phyloP scores from a whole-genome alignment of 768 basidiomycete genomes.

The Auricularia sp. region DNA sequence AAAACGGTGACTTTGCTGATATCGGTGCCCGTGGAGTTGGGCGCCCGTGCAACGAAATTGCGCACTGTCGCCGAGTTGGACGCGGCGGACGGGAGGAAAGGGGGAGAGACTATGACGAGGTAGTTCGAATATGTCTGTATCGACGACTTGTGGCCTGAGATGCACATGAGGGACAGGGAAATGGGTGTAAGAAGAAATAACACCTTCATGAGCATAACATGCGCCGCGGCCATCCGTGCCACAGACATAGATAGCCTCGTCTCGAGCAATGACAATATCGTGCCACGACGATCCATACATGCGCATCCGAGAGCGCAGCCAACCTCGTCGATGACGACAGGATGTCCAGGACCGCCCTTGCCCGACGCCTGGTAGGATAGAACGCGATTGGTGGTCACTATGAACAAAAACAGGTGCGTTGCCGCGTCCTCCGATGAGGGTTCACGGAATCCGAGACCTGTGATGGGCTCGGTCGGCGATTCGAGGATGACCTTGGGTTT shows the following conservation, averaged over 20 bases:
- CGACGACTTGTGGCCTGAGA: slow-evolving; percentile 61
- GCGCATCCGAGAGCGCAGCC: slow-evolving; percentile 81
- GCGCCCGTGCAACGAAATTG: slow-evolving; percentile 51
- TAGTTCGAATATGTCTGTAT: slow-evolving; percentile 73
- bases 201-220: slow-evolving; percentile 89
- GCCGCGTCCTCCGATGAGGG: slow-evolving; percentile 26
- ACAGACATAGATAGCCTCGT: slow-evolving; percentile 87
- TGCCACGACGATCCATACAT: slow-evolving; percentile 61
- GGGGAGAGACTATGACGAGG: slow-evolving; percentile 82
- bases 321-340: slow-evolving; percentile 72
- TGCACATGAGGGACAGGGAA: too few species aligned
- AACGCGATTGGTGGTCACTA: slow-evolving; percentile 80
- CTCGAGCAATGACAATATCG: slow-evolving; percentile 75
- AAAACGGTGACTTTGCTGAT: slow-evolving; percentile 77
- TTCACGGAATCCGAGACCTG: slow-evolving; percentile 82
- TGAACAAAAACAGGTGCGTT: slow-evolving; percentile 56
- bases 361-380: slow-evolving; percentile 68
- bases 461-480: slow-evolving; percentile 78
- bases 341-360: slow-evolving; percentile 46
- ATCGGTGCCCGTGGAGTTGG: slow-evolving; percentile 37
- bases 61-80: slow-evolving; percentile 68
- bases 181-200: not conserved
- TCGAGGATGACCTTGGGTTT: slow-evolving; percentile 82
- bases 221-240: slow-evolving; percentile 71
- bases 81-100: slow-evolving; percentile 55